Base-by-base conservation (phyloP, 2,329 filamentous ascomycete genomes). In the Fusarium torreyae region DNA sequence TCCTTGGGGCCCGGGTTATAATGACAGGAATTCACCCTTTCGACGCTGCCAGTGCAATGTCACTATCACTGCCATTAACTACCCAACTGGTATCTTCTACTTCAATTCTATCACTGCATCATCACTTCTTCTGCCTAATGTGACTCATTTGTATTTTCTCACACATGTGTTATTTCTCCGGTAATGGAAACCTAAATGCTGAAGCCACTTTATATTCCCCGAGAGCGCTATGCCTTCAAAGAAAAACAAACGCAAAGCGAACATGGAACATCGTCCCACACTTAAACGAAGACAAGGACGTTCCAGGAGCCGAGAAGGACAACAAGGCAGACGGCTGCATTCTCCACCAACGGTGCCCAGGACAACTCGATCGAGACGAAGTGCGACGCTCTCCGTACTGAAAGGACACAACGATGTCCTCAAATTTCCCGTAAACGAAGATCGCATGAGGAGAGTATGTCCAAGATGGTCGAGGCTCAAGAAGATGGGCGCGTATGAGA, bases 381-480 rank as follows among this genome's bases (percentile, higher is more conserved):
- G 6, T 7, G 28, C 40, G 7, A 40, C 20, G 17, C 40, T 63
- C 17, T 43, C 20, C 17, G 53, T 55, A 11, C 17, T 13, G 6
- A 33, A 26, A 36, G 24, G 36, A 34, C 20, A 31, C 22, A 20
- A 28, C 13, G 13, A 11, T 5, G 15, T 46, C 17, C 15, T 55
- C 24, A 28, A 45, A 17, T 9, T 62, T 14, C 20, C 28, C n/a
- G 61, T 64, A 17, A n/a, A 57, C 18, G 28, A 31, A 18, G 10
- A 20, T 15, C 58, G 61, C 15, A 63, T 64, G 58, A 18, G 44
- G 28, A 18, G 20, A 45, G 14, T 49, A 43, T 43, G 69, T 42
- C 38, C 44, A 26, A 20, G n/a, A 7, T 65, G 62, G 62, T 10
- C 20, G 17, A 18, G 20, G 1, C 48, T 63, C 17, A 11, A 39